Evolutionary conservation across 1,284 basidiomycete species (phyloP).

Genomic region (Papiliotrema nemorosa): DNA sequence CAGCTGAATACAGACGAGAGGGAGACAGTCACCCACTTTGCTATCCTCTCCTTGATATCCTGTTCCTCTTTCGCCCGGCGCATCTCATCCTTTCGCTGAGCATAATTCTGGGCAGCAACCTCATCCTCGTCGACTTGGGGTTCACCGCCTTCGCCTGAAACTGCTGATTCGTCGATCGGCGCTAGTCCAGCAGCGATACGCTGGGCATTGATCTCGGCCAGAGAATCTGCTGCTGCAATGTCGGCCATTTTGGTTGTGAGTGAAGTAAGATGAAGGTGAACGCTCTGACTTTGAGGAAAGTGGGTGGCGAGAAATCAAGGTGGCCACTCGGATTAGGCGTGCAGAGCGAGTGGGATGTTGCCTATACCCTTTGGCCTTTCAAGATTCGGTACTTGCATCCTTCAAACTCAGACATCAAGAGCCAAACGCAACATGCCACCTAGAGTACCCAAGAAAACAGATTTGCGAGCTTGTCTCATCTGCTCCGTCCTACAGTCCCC

Average conservation of each 20-base stretch:
- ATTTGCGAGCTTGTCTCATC: conserved; percentile 83
- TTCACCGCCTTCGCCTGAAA: conserved; percentile 49
- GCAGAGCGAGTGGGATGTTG: too few relatives aligned
- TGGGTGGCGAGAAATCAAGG: not conserved
- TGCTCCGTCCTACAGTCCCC: conserved; percentile 86
- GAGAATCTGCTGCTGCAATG: conserved; percentile 59
- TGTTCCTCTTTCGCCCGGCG: conserved; percentile 69
- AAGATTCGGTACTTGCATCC: too few relatives aligned
- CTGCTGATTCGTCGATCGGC: conserved; percentile 74
- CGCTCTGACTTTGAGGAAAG: too few relatives aligned
- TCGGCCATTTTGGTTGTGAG: conserved; percentile 15
- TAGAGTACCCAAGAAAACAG: conserved; percentile 15
- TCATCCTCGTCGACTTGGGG: conserved; percentile 57
- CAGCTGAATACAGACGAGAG: conserved; percentile 6
- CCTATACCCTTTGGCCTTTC: too few relatives aligned
- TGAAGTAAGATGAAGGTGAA: not conserved
- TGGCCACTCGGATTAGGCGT: too few relatives aligned
- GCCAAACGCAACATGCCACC: conserved; percentile 13
- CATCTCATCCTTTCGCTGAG: conserved; percentile 65
- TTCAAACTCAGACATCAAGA: too few relatives aligned
- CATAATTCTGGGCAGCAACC: conserved; percentile 76
- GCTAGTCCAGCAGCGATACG: conserved; percentile 91
- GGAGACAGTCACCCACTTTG: conserved; percentile 67
- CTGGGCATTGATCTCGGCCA: conserved; percentile 98
- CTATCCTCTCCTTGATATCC: conserved; percentile 71